Base-by-base conservation (phyloP, 2,329 filamentous ascomycete genomes). In the Cytospora piceae region DNA sequence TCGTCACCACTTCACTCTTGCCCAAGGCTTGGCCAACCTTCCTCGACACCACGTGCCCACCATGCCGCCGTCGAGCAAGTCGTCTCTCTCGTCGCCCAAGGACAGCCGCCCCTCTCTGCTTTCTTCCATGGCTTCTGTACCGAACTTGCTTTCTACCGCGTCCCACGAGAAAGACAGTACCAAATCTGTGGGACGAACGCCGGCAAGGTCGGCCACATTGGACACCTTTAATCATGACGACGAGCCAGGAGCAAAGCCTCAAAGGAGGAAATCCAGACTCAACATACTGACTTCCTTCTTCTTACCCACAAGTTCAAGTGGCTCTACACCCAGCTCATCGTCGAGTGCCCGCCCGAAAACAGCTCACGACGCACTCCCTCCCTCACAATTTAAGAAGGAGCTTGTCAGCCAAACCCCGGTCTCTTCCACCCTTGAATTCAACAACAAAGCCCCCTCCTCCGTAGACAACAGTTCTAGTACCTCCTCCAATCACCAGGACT, bases 41-140 rank as follows among this genome's bases (percentile, higher is more conserved):
- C n/a, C 52, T 42, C 51, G 58, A 57, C 49, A 55, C 55, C 15
- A 15, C n/a, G 12, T 57, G 58, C 63, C 65, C 66, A 68, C 65
- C 66, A 68, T 51, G 60, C 69, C 69, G 69, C 63, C 63, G 56
- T 65, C 63, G 37, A 69, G 67, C 67, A 69, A 67, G 66, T 69
- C 64, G 27, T 67, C 63, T 46, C 65, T 56, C 56, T 2, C 34
- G 11, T 67, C 61, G 20, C 66, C 66, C 59, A 68, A 65, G 65
- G 58, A 54, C 53, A 63, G 62, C 53, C 68, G 62, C 49, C 51
- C 59, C 55, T 63, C 68, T 29, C 37, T 70, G n/a, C 53, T 67
- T 29, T 66, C 68, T 46, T 65, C 68, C 31, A 34, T 63, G 57
- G 52, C 66, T 46, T 68, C 66, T 29, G 66, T 63, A 15, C 53